Evolutionary conservation across 108 stramenopile genomes (phyloP).

Genomic region (Cyclotella kingstonii): DNA sequence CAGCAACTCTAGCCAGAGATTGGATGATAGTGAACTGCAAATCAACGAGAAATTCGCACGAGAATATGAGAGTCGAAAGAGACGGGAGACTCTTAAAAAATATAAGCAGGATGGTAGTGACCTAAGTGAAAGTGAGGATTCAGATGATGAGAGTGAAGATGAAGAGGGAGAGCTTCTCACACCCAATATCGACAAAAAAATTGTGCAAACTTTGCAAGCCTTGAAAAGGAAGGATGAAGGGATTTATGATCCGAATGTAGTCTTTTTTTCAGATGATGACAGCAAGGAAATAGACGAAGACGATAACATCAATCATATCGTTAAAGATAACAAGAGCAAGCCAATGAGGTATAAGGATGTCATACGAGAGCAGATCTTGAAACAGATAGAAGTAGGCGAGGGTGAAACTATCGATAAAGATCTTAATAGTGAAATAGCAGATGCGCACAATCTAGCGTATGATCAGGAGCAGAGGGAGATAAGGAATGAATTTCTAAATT

Average conservation of each 20-base stretch:
- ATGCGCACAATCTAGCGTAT: slow-evolving; percentile 67
- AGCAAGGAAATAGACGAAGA: slow-evolving; percentile 21
- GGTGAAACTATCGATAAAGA: slow-evolving; percentile 11
- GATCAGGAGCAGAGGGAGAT: slow-evolving; percentile 89
- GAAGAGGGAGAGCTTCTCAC: slow-evolving; percentile 77
- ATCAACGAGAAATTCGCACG: slow-evolving; percentile 74
- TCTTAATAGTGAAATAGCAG: background rate
- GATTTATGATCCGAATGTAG: slow-evolving; percentile 67
- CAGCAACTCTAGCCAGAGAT: background rate
- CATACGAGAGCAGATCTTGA: slow-evolving; percentile 91
- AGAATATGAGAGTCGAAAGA: slow-evolving; percentile 69
- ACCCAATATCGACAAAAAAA: slow-evolving; percentile 63
- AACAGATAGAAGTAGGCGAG: slow-evolving; percentile 61
- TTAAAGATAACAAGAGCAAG: slow-evolving; percentile 12
- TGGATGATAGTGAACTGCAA: slow-evolving; percentile 10
- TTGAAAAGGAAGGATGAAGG: slow-evolving; percentile 68
- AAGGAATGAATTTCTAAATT: slow-evolving; percentile 79
- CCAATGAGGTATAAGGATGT: slow-evolving; percentile 92
- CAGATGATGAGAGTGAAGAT: slow-evolving; percentile 60
- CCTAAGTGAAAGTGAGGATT: slow-evolving; percentile 46
- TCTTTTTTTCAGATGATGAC: slow-evolving; percentile 56
- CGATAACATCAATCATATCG: slow-evolving; percentile 20
- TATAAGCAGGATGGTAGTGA: slow-evolving; percentile 28
- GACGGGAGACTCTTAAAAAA: slow-evolving; percentile 64
- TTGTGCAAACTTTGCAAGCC: slow-evolving; percentile 77